A percentile compares a stretch with the other conserved stretches of the same genome.
These are phyloP conservation scores for Phaffomyces thermotolerans DNA, from an alignment of 805 yeast species.

Conservation along the genomic window DNA sequence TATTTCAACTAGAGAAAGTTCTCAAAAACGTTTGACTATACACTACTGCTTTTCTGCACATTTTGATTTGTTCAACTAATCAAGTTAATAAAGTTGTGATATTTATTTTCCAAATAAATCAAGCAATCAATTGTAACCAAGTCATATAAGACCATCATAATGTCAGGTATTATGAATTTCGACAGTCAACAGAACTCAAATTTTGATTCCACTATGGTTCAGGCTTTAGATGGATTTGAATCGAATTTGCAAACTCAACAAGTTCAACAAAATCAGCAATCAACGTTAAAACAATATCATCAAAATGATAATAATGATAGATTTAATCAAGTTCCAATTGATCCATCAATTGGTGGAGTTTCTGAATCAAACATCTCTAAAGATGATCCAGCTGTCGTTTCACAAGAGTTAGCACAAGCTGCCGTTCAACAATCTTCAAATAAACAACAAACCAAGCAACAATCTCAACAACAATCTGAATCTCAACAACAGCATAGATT, in stretches of 20 bases:
- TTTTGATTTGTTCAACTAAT: too few species aligned
- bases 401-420: constrained; percentile 17
- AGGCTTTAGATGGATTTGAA: constrained; percentile 12
- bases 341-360: constrained; percentile 19
- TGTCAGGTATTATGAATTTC: constrained; percentile 11
- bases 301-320: constrained; percentile 1
- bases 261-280: constrained; percentile 11
- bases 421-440: constrained; percentile 17
- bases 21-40: too few species aligned
- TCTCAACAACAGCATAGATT: background rate
- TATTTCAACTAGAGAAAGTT: too few species aligned
- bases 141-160: background rate
- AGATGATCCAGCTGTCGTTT: constrained; percentile 1
- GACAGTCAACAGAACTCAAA: constrained; percentile 8
- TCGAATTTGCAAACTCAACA: constrained; percentile 6
- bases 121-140: background rate
- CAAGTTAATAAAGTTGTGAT: too few species aligned
- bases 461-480: background rate
- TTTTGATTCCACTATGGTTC: constrained; percentile 12
- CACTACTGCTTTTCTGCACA: too few species aligned
- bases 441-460: constrained; percentile 1
- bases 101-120: too few species aligned
- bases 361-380: background rate
- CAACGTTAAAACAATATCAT: constrained; percentile 1
- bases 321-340: constrained; percentile 17